Base-by-base conservation (phyloP, 345 rosid species). In the Geranium brycei region DNA sequence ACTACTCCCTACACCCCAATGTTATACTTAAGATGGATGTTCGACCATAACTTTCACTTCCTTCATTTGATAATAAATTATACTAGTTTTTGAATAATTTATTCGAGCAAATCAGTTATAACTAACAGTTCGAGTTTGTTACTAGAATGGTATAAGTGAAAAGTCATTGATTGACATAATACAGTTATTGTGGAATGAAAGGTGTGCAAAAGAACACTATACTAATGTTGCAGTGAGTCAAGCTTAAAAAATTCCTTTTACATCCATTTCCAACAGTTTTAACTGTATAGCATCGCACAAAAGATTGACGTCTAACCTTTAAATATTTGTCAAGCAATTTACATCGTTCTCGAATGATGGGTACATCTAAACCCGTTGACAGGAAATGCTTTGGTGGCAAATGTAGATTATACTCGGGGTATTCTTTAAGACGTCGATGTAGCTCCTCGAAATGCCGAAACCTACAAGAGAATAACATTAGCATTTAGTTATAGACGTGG, bases 401-500 rank as follows among this genome's bases (percentile, higher is more conserved):
- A 75, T 95, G 88, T 71, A 91, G 92, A 82, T 77, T 84, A 72
- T 91, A 95, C 72, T 87, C 97, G 1, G 87, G 81, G 82, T 88
- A 88, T 73, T 82, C 85, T 78, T 88, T 95, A 58, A 95, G 91
- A 62, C 95, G 93, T 66, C 87, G 87, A 77, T 95, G 99, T 67
- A 95, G 76, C 84, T 95, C 99, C 84, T 95, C 99, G 83, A 95
- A 95, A 81, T 95, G 99, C 60, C 96, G 96, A 74, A 91, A 95
- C 81, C 96, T 95, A 73, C 64, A 31, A 31, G 66, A 38, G 47
- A 60, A 17, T 35, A 58, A 61, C 57, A 62, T 62, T 35, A 64
- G 32, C 57, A 30, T 32, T 71, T 38, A 53, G 51, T 28, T 18
- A 28, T 16, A 4, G 31, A 31, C 66, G 69, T 62, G 63, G 19